A percentile compares a stretch with the other conserved stretches of the same genome.
phyloP scores from a whole-genome alignment of 2,329 filamentous ascomycete species.

The Sclerotinia trifoliorum region DNA sequence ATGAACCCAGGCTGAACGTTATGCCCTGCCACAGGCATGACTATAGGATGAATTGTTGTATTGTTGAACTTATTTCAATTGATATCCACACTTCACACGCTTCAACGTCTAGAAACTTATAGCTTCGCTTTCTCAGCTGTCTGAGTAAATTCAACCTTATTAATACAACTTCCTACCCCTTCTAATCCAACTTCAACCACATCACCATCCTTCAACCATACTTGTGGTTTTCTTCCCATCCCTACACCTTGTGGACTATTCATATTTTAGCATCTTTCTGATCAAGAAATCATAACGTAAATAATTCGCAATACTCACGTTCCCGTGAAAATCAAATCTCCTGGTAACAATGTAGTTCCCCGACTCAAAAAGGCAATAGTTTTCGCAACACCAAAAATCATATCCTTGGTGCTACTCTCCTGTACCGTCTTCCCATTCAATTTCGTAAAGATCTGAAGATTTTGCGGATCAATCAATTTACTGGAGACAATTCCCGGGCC shows the following conservation, averaged over 20 bases:
- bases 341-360: conserved; percentile 61
- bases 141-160: conserved; percentile 49
- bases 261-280: neutral
- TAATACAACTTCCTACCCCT: conserved; percentile 59
- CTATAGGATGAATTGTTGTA: neutral
- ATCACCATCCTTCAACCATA: conserved; percentile 71
- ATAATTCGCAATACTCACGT: conserved; percentile 42
- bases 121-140: conserved; percentile 39
- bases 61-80: neutral
- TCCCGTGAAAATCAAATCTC: conserved; percentile 66
- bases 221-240: conserved; percentile 63
- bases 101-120: conserved; percentile 16
- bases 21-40: neutral
- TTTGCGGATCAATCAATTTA: conserved; percentile 57
- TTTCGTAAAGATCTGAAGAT: conserved; percentile 55
- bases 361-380: conserved; percentile 59
- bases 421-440: conserved; percentile 60
- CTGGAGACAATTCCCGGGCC: conserved; percentile 68
- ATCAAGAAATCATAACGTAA: neutral
- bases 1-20: neutral
- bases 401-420: conserved; percentile 56
- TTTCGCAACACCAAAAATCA: conserved; percentile 62
- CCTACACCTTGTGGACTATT: conserved; percentile 63
- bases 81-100: neutral
- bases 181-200: conserved; percentile 67